These are phyloP conservation scores for Termitomyces bulborhizus DNA, from an alignment of 768 basidiomycete genomes.

Conservation along the genomic window DNA sequence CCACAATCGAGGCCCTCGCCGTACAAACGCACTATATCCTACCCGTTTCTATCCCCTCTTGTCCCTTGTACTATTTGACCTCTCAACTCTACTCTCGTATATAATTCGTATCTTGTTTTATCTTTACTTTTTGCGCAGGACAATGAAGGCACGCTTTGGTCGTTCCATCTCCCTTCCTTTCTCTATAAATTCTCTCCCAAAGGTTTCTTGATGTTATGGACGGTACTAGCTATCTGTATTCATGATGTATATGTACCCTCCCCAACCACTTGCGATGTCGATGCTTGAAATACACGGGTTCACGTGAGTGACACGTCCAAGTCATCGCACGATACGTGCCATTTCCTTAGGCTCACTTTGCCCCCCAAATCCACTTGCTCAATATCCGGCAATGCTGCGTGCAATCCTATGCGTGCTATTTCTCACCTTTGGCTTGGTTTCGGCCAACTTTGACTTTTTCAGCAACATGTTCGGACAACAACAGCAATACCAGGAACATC, in stretches of 20 bases:
- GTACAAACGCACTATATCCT: not conserved
- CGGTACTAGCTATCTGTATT: slow-evolving; percentile 6
- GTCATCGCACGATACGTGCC: not conserved
- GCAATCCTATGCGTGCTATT: slow-evolving; percentile 21
- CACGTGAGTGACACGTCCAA: slow-evolving; percentile 16
- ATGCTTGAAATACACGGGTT: not conserved
- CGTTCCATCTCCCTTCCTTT: not conserved
- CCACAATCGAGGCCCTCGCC: not conserved
- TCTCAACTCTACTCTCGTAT: not conserved
- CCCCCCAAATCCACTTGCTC: not conserved
- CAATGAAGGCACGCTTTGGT: slow-evolving; percentile 1
- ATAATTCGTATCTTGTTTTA: slow-evolving; percentile 3
- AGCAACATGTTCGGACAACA: slow-evolving; percentile 69
- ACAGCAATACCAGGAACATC: slow-evolving; percentile 58
- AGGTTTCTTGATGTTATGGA: slow-evolving; percentile 3
- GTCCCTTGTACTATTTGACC: not conserved
- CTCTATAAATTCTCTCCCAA: not conserved
- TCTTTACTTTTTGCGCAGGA: not conserved
- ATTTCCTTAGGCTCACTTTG: not conserved
- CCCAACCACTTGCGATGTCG: not conserved
- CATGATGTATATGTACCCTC: slow-evolving; percentile 4
- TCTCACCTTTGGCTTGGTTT: slow-evolving; percentile 29
- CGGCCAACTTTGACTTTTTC: slow-evolving; percentile 77
- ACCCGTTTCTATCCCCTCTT: not conserved
- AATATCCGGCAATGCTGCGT: slow-evolving; percentile 11